Evolutionary conservation across 345 rosid genomes (phyloP).

Genomic region (Citrus australasica): DNA sequence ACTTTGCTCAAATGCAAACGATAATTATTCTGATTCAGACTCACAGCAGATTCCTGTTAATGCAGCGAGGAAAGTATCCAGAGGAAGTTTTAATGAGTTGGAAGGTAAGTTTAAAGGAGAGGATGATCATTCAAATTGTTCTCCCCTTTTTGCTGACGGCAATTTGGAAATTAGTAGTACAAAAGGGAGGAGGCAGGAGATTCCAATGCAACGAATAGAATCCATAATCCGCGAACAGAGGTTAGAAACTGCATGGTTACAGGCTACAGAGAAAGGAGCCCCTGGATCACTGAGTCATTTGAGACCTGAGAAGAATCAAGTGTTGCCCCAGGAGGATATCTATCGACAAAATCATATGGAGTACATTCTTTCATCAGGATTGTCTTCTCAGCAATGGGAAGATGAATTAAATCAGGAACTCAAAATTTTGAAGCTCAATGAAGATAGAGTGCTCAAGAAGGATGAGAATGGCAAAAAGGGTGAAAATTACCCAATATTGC

Average conservation of each 20-base stretch:
- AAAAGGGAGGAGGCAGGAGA: conserved; percentile 43
- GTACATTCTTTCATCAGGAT: conserved; percentile 41
- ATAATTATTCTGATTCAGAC: conserved; percentile 30
- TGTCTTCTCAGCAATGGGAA: conserved; percentile 65
- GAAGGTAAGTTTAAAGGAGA: conserved; percentile 35
- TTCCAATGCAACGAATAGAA: conserved; percentile 90
- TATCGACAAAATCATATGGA: conserved; percentile 44
- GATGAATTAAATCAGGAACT: conserved; percentile 67
- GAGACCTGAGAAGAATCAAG: conserved; percentile 90
- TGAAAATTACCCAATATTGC: conserved; percentile 64
- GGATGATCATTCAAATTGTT: conserved; percentile 26
- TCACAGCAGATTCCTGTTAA: conserved; percentile 30
- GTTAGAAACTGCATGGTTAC: conserved; percentile 97
- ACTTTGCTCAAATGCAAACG: conserved; percentile 11
- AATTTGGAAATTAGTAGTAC: conserved; percentile 29
- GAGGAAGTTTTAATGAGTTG: conserved; percentile 38
- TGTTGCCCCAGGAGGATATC: conserved; percentile 75
- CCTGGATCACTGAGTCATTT: conserved; percentile 51
- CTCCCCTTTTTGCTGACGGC: conserved; percentile 32
- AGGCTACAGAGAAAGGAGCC: conserved; percentile 81
- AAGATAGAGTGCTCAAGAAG: conserved; percentile 46
- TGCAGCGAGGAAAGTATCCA: conserved; percentile 16
- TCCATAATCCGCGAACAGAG: conserved; percentile 92
- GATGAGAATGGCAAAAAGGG: conserved; percentile 46
- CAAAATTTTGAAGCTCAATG: conserved; percentile 59